These are phyloP conservation scores for Stentor roeselii DNA, from an alignment of 73 alveolate genomes.

Conservation along the genomic window DNA sequence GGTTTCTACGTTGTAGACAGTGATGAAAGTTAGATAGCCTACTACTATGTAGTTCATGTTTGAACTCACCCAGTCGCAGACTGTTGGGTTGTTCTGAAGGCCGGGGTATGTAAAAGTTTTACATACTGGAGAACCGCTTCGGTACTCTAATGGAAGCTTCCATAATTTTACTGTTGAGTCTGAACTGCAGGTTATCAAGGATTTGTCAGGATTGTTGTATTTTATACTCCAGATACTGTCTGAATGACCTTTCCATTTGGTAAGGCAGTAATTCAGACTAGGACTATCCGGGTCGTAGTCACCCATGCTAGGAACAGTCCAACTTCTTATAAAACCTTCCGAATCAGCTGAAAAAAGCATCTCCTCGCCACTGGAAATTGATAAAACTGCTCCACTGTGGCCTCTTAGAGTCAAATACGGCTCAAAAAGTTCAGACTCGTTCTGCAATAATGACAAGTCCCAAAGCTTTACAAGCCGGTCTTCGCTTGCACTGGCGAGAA, in stretches of 20 bases:
- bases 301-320: constrained; percentile 38
- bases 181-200: constrained; percentile 36
- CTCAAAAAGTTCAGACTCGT: constrained; percentile 20
- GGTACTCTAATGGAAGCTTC: neutral
- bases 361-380: constrained; percentile 35
- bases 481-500: constrained; percentile 39
- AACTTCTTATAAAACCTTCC: constrained; percentile 38
- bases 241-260: constrained; percentile 37
- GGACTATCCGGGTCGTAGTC: constrained; percentile 20
- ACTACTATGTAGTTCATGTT: constrained; percentile 33
- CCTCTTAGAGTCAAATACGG: constrained; percentile 47
- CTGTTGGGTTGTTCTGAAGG: constrained; percentile 29
- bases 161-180: constrained; percentile 34
- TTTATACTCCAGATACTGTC: constrained; percentile 41
- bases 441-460: constrained; percentile 25
- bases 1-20: constrained; percentile 35
- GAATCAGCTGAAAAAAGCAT: constrained; percentile 36
- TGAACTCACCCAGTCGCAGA: constrained; percentile 29
- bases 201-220: constrained; percentile 23
- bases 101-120: neutral
- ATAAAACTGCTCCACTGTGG: constrained; percentile 41
- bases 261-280: constrained; percentile 16
- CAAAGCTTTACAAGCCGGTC: constrained; percentile 41
- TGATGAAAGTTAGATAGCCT: constrained; percentile 27
- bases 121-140: neutral